Percentiles rank a stretch among this genome's conserved stretches.
phyloP scores from a whole-genome alignment of 345 rosid genomes.

The Zanthoxylum bungeanum region DNA sequence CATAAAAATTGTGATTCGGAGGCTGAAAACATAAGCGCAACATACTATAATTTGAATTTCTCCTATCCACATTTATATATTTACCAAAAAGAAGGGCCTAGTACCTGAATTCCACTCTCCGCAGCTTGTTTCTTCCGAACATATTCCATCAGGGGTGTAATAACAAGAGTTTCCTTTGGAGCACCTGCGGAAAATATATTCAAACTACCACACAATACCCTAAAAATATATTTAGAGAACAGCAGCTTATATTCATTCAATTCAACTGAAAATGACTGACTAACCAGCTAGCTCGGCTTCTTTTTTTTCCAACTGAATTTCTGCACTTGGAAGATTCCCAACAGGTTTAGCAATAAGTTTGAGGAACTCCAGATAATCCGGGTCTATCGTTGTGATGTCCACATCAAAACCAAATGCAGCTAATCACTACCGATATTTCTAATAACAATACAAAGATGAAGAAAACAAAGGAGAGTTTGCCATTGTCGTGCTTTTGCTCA shows the following conservation, averaged over 20 bases:
- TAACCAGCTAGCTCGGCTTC: slow-evolving; percentile 63
- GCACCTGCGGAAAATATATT: slow-evolving; percentile 27
- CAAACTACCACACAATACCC: background rate
- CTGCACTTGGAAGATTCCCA: slow-evolving; percentile 65
- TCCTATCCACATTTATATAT: background rate
- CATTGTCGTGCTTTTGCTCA: background rate
- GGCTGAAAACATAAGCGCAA: background rate
- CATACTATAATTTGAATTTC: background rate
- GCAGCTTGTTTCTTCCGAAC: slow-evolving; percentile 74
- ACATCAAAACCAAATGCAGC: background rate
- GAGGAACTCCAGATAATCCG: slow-evolving; percentile 71
- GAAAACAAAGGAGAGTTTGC: background rate
- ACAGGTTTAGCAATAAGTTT: slow-evolving; percentile 57
- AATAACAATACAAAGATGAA: background rate
- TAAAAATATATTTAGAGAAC: background rate
- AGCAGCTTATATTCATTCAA: slow-evolving; percentile 1
- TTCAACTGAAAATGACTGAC: slow-evolving; percentile 13
- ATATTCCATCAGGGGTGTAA: slow-evolving; percentile 84
- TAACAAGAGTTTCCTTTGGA: slow-evolving; percentile 43
- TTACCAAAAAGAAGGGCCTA: background rate
- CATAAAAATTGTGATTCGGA: background rate
- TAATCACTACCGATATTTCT: background rate
- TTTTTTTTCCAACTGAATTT: slow-evolving; percentile 61
- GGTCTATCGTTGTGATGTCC: slow-evolving; percentile 31
- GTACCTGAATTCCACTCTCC: slow-evolving; percentile 53